These are phyloP conservation scores for Zoysia japonica DNA, from an alignment of 176 grass and related monocot genomes.

Conservation along the genomic window DNA sequence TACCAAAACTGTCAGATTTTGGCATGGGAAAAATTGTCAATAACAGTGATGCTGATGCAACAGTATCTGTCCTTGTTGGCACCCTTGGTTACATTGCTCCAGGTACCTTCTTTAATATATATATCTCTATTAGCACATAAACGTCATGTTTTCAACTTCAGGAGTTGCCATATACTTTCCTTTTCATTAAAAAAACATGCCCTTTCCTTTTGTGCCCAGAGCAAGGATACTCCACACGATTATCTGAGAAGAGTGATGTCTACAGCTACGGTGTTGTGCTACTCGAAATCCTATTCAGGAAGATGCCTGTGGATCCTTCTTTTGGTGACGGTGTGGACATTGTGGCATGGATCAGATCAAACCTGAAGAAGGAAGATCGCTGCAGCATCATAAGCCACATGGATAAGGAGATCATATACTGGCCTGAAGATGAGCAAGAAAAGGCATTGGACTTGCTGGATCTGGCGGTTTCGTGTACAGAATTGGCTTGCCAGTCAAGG, in stretches of 20 bases:
- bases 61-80: constrained; percentile 53
- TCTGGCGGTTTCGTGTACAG: constrained; percentile 53
- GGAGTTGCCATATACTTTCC: neutral
- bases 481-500: constrained; percentile 39
- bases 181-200: neutral
- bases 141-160: neutral
- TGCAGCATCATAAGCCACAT: constrained; percentile 30
- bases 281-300: constrained; percentile 69
- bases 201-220: constrained; percentile 37
- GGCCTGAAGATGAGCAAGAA: constrained; percentile 46
- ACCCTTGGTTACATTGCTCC: constrained; percentile 80
- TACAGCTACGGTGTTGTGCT: constrained; percentile 77
- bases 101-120: constrained; percentile 39
- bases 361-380: constrained; percentile 27
- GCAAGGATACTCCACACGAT: constrained; percentile 51
- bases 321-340: constrained; percentile 62
- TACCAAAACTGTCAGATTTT: constrained; percentile 67
- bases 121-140: neutral
- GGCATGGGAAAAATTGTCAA: constrained; percentile 50
- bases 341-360: constrained; percentile 57
- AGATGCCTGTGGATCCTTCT: constrained; percentile 55
- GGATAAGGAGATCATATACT: constrained; percentile 57
- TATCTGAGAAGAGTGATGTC: constrained; percentile 66
- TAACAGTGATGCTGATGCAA: constrained; percentile 34
- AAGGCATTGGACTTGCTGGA: constrained; percentile 50